Conservation (phyloP, 1,284 basidiomycete genomes). For the Ustilago esculenta region DNA sequence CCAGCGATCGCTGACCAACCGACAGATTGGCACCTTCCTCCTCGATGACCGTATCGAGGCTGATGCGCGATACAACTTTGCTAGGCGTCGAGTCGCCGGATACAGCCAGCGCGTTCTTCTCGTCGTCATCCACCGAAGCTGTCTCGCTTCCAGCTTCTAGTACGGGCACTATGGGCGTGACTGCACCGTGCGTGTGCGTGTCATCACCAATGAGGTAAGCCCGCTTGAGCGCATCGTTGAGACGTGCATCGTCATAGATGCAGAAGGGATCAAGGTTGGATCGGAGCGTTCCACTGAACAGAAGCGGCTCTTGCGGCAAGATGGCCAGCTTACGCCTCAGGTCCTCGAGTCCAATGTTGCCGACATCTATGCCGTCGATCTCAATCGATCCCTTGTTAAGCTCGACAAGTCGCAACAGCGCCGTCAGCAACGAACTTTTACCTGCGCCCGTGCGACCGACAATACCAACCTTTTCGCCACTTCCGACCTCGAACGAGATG, state of each 20-base stretch:
- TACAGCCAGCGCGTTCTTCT: constrained; percentile 21
- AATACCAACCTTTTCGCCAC: constrained; percentile 72
- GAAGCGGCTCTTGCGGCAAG: constrained; percentile 65
- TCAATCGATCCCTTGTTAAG: constrained; percentile 74
- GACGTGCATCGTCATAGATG: constrained; percentile 64
- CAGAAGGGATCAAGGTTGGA: constrained; percentile 67
- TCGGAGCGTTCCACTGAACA: constrained; percentile 68
- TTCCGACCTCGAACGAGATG: constrained; percentile 68
- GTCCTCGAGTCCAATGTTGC: constrained; percentile 70
- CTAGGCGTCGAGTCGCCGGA: constrained; percentile 26
- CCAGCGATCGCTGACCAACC: constrained; percentile 67
- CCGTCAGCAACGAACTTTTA: constrained; percentile 78
- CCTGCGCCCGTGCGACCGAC: constrained; percentile 72
- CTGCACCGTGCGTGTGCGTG: constrained; percentile 40
- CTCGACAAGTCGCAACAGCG: constrained; percentile 79
- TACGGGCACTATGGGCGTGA: constrained; percentile 25
- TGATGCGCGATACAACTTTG: constrained; percentile 51
- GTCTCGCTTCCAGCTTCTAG: constrained; percentile 18
- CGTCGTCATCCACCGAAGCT: constrained; percentile 25
- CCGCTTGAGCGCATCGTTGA: constrained; percentile 66
- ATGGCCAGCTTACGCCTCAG: constrained; percentile 60
- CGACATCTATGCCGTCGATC: constrained; percentile 76
- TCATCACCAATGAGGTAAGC: constrained; percentile 62
- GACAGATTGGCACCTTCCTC: constrained; percentile 66
- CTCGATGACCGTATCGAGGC: constrained; percentile 63